phyloP scores from a whole-genome alignment of 371 early-diverging fungal species.

The Mucor piriformis region DNA sequence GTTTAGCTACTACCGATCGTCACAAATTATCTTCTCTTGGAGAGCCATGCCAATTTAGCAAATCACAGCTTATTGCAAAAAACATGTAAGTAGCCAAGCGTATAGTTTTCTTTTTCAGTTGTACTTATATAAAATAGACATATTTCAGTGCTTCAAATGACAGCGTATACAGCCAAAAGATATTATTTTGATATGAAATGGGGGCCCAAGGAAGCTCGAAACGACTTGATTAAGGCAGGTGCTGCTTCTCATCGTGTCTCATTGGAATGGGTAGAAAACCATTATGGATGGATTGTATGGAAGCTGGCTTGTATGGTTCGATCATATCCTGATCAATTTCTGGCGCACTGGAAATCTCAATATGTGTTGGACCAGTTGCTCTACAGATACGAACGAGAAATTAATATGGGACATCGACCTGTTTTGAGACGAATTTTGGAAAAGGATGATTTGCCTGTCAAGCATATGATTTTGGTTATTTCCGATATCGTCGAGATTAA shows the following conservation, averaged over 20 bases:
- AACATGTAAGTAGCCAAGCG: constrained; percentile 19
- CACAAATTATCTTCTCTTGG: constrained; percentile 22
- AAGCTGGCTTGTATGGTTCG: constrained; percentile 68
- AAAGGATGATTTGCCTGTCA: constrained; percentile 62
- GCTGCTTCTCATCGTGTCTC: constrained; percentile 42
- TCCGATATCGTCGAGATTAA: constrained; percentile 46
- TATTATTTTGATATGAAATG: constrained; percentile 41
- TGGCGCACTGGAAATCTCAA: constrained; percentile 46
- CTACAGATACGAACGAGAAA: constrained; percentile 74
- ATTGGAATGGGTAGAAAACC: constrained; percentile 69
- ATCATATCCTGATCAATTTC: constrained; percentile 54
- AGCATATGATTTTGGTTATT: constrained; percentile 72
- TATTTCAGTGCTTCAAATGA: constrained; percentile 33
- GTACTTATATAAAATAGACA: not conserved
- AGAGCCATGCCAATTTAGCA: constrained; percentile 16
- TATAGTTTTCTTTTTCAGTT: not conserved
- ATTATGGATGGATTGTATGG: constrained; percentile 77
- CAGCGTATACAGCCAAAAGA: constrained; percentile 25
- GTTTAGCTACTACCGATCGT: constrained; percentile 4
- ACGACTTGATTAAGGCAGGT: constrained; percentile 44
- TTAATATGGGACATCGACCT: constrained; percentile 69
- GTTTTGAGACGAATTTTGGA: constrained; percentile 72
- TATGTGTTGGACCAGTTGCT: constrained; percentile 62
- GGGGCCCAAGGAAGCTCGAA: constrained; percentile 51
- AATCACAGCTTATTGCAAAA: constrained; percentile 17